Evolutionary conservation across 139 green algal species (phyloP).

Genomic region (Closterium sp.): DNA sequence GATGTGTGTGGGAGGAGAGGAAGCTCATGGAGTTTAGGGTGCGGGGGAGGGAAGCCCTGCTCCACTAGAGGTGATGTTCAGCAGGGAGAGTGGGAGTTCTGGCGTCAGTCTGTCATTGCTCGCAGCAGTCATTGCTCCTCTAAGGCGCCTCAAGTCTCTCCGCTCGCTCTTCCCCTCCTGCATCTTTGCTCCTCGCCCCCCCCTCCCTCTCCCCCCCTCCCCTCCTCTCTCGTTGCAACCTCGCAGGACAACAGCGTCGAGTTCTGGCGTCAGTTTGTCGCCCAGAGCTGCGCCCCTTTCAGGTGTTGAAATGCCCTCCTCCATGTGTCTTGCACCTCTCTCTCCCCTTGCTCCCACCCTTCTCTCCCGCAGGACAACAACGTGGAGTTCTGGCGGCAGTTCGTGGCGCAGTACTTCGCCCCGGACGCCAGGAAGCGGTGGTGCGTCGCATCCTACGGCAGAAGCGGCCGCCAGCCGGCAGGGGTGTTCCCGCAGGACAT

Average conservation of each 20-base stretch:
- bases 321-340: too few species aligned
- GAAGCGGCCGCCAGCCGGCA: constrained; percentile 22
- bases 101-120: too few species aligned
- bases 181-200: too few species aligned
- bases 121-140: too few species aligned
- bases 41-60: too few species aligned
- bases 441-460: constrained; percentile 49
- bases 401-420: constrained; percentile 57
- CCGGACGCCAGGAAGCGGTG: constrained; percentile 52
- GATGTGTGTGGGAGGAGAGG: too few species aligned
- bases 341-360: not conserved
- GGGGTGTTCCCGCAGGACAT: constrained; percentile 50
- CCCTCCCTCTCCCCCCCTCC: too few species aligned
- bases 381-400: constrained; percentile 57
- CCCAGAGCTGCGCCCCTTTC: constrained; percentile 11
- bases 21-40: not conserved
- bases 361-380: constrained; percentile 51
- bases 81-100: too few species aligned
- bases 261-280: not conserved
- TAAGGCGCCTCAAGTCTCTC: too few species aligned
- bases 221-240: constrained; percentile 52
- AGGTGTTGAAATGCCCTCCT: constrained; percentile 7
- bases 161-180: too few species aligned
- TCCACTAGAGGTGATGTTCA: too few species aligned
- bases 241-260: constrained; percentile 42